Base-by-base conservation (phyloP, 2,329 filamentous ascomycete species). In the Colletotrichum horii region DNA sequence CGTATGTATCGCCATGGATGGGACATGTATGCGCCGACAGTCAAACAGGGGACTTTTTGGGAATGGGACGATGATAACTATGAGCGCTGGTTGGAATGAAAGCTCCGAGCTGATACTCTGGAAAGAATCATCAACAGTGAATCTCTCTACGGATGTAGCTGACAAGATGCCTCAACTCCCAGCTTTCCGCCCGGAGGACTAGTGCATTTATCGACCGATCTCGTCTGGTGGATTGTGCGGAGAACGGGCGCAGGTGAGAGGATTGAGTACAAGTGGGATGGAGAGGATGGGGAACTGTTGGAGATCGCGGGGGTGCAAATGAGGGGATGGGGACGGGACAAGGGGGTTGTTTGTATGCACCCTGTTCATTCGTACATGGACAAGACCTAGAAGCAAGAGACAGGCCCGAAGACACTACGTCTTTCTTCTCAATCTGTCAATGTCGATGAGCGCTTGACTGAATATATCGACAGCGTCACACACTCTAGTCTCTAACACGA, bases 231-330 rank as follows among this genome's bases (percentile, higher is more conserved):
- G 73, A 60, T 73, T 73, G n/a, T 68, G 73, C 26, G 69, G 73
- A 75, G 73, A 48, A 67, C 14, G 43, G 38, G 14, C 36, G 72
- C 68, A 28, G 61, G 61, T 66, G 16, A 55, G 34, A 67, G 16
- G 43, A 52, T 22, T 52, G 43, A 52, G 43, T 22, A 28, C 26
- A 70, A 22, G 38, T 12, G 32, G 28, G 5, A 52, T 34, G 70
- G 30, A n/a, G 24, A 70, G 22, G 38, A 74, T 75, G 62, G 73
- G 64, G 73, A 75, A 56, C 55, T 22, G 34, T 73, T 73, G 64
- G 69, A 66, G 73, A 75, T 73, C 73, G 69, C 70, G 70, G 69
- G 69, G 73, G 61, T 66, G 61, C 58, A 66, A 60, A 68, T 62
- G 69, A 75, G 67, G 71, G 62, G 64, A 43, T 56, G 61, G 34